phyloP scores from a whole-genome alignment of 2,329 filamentous ascomycete species.

The Aspergillus tamarii region DNA sequence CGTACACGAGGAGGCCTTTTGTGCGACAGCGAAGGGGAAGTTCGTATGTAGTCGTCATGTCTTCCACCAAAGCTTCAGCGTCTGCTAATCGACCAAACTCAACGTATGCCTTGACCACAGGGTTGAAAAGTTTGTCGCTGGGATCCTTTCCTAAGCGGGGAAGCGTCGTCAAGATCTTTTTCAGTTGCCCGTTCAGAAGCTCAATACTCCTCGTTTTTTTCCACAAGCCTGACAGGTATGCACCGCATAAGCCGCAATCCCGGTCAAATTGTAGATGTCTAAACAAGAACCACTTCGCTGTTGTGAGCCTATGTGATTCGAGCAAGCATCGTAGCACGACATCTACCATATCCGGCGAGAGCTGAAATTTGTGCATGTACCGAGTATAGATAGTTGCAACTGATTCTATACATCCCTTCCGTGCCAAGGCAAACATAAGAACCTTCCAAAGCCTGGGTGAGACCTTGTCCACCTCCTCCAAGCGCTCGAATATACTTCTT shows the following conservation, averaged over 20 bases:
- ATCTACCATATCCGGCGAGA: slow-evolving; percentile 37
- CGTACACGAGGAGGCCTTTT: slow-evolving; percentile 41
- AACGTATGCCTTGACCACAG: slow-evolving; percentile 44
- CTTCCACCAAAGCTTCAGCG: slow-evolving; percentile 38
- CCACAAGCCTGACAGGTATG: slow-evolving; percentile 44
- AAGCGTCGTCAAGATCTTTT: slow-evolving; percentile 33
- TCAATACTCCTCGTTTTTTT: slow-evolving; percentile 43
- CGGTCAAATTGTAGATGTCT: slow-evolving; percentile 36
- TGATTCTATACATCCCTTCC: slow-evolving; percentile 41
- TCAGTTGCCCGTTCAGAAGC: slow-evolving; percentile 38
- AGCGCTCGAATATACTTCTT: slow-evolving; percentile 38
- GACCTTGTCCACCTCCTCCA: slow-evolving; percentile 37
- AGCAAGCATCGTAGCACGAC: slow-evolving; percentile 41
- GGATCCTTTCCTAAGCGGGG: slow-evolving; percentile 32
- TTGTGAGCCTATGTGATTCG: slow-evolving; percentile 40
- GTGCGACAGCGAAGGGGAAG: slow-evolving; percentile 38
- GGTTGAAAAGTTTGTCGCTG: slow-evolving; percentile 45
- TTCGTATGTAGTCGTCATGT: slow-evolving; percentile 36
- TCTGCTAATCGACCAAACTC: slow-evolving; percentile 40
- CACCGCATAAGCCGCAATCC: slow-evolving; percentile 39
- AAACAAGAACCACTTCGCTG: slow-evolving; percentile 42
- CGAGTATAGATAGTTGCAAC: slow-evolving; percentile 38
- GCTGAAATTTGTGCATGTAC: slow-evolving; percentile 29
- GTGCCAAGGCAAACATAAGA: slow-evolving; percentile 40
- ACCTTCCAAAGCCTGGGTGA: slow-evolving; percentile 41